Evolutionary conservation across 1,139 yeast species (phyloP).

Genomic region (Debaryomyces sp.): DNA sequence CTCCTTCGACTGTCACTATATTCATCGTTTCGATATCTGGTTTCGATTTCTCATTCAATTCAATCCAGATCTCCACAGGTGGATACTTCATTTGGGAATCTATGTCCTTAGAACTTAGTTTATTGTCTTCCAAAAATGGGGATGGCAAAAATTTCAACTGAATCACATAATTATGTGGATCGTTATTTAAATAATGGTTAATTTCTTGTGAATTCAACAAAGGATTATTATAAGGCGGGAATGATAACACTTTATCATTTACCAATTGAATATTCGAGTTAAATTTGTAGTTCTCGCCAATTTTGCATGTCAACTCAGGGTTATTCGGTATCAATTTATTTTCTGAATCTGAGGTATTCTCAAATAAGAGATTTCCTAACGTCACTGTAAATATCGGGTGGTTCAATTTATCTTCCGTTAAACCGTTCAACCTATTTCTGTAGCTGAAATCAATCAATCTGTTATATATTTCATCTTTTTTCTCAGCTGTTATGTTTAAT

Average conservation of each 20-base stretch:
- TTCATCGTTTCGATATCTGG: constrained; percentile 45
- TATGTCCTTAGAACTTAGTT: constrained; percentile 14
- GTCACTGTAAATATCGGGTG: constrained; percentile 39
- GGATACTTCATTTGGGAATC: constrained; percentile 39
- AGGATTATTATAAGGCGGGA: constrained; percentile 31
- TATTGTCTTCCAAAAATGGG: constrained; percentile 28
- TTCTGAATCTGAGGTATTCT: constrained; percentile 15
- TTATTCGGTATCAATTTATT: constrained; percentile 10
- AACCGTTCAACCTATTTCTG: constrained; percentile 15
- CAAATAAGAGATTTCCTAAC: constrained; percentile 39
- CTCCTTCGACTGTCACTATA: constrained; percentile 53
- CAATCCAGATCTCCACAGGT: constrained; percentile 58
- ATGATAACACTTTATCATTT: constrained; percentile 39
- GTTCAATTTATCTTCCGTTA: constrained; percentile 12
- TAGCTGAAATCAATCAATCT: constrained; percentile 17
- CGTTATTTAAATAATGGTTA: constrained; percentile 24
- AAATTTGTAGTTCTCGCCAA: constrained; percentile 29
- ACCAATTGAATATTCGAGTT: constrained; percentile 46
- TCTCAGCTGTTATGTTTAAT: constrained; percentile 7
- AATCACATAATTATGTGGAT: constrained; percentile 40
- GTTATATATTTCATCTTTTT: constrained; percentile 18
- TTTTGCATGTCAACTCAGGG: constrained; percentile 9
- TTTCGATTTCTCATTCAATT: constrained; percentile 38
- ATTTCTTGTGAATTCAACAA: constrained; percentile 23
- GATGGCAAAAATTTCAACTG: constrained; percentile 56